Conservation (phyloP, 306 rosid species). For the Alnus glutinosa region DNA sequence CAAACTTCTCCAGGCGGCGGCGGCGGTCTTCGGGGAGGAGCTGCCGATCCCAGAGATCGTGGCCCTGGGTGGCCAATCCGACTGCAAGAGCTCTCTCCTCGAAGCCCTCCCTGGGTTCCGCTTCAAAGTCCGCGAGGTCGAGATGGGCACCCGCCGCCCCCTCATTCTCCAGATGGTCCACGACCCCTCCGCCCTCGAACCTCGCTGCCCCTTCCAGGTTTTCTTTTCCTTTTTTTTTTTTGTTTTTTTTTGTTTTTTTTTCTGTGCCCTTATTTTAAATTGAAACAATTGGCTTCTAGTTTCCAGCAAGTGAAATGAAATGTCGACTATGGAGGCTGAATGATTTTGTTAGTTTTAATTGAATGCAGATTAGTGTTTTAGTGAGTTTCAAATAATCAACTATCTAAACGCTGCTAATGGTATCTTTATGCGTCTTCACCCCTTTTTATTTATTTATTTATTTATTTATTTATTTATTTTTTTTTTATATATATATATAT, state of each 20-base stretch:
- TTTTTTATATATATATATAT: no score
- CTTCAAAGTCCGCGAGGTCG: constrained; percentile 93
- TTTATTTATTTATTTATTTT: no score
- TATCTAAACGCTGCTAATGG: not conserved
- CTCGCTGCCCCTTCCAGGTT: constrained; percentile 92
- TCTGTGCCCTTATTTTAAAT: no score
- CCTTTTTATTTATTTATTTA: no score
- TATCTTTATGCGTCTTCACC: no score
- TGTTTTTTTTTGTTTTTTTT: no score
- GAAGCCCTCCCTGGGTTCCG: constrained; percentile 92
- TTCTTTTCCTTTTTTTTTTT: no score
- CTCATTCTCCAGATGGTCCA: constrained; percentile 93
- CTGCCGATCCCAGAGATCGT: constrained; percentile 95
- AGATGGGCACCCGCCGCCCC: constrained; percentile 96
- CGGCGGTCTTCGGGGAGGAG: constrained; percentile 89
- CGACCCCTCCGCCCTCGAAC: constrained; percentile 83
- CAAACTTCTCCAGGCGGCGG: constrained; percentile 89
- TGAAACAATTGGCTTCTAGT: not conserved
- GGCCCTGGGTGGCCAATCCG: constrained; percentile 86
- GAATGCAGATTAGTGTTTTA: not conserved
- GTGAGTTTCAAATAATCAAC: not conserved
- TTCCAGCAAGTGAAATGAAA: not conserved
- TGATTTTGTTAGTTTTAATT: not conserved
- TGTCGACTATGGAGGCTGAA: not conserved
- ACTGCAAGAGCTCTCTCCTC: constrained; percentile 87